Conservation (phyloP, 1,139 yeast species). For the Debaryomyces sp. region DNA sequence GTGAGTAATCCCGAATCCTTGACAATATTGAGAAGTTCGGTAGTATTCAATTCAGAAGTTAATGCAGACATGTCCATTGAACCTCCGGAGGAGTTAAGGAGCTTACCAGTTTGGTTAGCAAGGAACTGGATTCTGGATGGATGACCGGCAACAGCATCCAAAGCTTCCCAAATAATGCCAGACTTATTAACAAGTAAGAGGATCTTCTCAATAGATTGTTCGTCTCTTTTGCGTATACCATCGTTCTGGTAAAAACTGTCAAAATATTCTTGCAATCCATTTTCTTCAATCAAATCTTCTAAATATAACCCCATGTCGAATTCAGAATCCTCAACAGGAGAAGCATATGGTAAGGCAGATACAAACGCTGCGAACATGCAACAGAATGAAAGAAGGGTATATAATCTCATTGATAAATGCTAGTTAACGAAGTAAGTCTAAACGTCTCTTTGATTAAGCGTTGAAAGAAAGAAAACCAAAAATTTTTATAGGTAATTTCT, state of each 20-base stretch:
- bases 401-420: slow-evolving; percentile 8
- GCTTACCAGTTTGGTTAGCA: slow-evolving; percentile 32
- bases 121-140: slow-evolving; percentile 30
- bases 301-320: slow-evolving; percentile 18
- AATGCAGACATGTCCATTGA: too few relatives aligned
- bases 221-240: slow-evolving; percentile 19
- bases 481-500: neutral
- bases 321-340: slow-evolving; percentile 21
- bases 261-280: slow-evolving; percentile 13
- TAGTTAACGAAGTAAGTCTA: neutral
- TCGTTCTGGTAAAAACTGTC: slow-evolving; percentile 12
- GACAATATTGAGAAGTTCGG: slow-evolving; percentile 28
- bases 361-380: slow-evolving; percentile 12
- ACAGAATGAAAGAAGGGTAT: slow-evolving; percentile 9
- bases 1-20: slow-evolving; percentile 38
- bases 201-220: slow-evolving; percentile 24
- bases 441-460: neutral
- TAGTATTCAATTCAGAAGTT: slow-evolving; percentile 21
- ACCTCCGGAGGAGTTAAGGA: slow-evolving; percentile 6
- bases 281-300: slow-evolving; percentile 16
- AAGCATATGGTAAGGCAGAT: slow-evolving; percentile 20
- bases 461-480: neutral
- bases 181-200: slow-evolving; percentile 37
- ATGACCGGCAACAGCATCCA: slow-evolving; percentile 39
- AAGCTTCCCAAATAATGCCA: slow-evolving; percentile 38